Conservation (phyloP, 257 asterid genomes). For the Henckelia pumila region DNA sequence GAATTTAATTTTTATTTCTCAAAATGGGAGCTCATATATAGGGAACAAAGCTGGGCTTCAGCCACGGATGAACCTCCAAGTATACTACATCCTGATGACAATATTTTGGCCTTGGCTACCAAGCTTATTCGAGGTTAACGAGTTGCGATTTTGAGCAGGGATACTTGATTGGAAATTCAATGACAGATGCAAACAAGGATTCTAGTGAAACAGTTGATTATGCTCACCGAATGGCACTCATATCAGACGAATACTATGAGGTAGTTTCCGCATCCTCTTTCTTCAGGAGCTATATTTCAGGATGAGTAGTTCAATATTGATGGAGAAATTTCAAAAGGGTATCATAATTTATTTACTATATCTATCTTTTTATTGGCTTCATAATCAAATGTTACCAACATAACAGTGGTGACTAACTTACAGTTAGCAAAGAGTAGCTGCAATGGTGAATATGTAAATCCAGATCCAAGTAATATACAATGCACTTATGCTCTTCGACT, state of each 20-base stretch:
- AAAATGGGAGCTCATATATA: background rate
- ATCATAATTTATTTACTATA: background rate
- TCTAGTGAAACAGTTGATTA: constrained; percentile 11
- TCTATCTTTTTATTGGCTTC: background rate
- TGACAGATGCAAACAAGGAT: background rate
- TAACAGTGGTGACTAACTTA: background rate
- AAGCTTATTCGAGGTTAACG: background rate
- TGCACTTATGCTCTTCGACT: constrained; percentile 26
- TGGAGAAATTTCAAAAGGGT: background rate
- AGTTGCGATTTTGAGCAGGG: constrained; percentile 19
- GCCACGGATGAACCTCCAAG: constrained; percentile 25
- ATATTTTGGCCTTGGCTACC: background rate
- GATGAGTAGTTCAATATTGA: no score
- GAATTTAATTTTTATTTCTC: no score
- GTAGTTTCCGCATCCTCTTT: background rate
- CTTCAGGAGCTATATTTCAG: no score
- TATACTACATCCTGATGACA: no score
- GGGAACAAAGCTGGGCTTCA: constrained; percentile 26
- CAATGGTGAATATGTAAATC: constrained; percentile 23
- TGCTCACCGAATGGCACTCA: constrained; percentile 28
- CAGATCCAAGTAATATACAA: constrained; percentile 19
- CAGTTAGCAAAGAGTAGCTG: constrained; percentile 34
- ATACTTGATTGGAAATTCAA: constrained; percentile 28
- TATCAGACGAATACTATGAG: constrained; percentile 30
- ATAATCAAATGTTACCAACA: no score